A percentile compares a stretch with the other conserved stretches of the same genome.
These are phyloP conservation scores for Fusarium protoensiforme DNA, from an alignment of 2,329 filamentous ascomycete genomes.

Conservation along the genomic window DNA sequence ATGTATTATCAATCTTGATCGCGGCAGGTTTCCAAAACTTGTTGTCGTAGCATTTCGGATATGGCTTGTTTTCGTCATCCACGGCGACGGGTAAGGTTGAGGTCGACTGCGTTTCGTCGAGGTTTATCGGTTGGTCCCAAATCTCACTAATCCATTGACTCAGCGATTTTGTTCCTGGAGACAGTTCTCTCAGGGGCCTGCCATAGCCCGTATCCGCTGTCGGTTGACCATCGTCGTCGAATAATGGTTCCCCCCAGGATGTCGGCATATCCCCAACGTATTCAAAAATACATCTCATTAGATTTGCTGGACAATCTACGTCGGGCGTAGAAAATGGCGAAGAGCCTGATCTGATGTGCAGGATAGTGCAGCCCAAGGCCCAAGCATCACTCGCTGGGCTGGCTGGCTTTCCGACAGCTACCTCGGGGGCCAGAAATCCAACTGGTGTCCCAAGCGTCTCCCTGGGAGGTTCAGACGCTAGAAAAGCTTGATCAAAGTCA, in stretches of 20 bases:
- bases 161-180: background rate
- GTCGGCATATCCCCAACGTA: conserved; percentile 10
- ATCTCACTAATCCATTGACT: conserved; percentile 3
- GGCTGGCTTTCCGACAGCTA: background rate
- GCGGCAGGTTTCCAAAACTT: conserved; percentile 23
- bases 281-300: conserved; percentile 6
- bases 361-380: conserved; percentile 15
- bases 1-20: conserved; percentile 1
- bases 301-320: conserved; percentile 3
- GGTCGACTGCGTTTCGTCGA: background rate
- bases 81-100: background rate
- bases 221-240: conserved; percentile 7
- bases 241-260: conserved; percentile 15
- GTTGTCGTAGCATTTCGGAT: conserved; percentile 7
- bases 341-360: conserved; percentile 8
- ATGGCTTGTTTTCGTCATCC: background rate
- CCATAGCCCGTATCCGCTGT: conserved; percentile 2
- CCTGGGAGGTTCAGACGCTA: accelerated
- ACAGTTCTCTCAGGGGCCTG: background rate
- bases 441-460: background rate
- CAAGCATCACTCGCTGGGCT: conserved; percentile 23
- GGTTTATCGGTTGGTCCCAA: conserved; percentile 9
- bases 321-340: conserved; percentile 10
- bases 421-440: background rate
- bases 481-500: conserved; percentile 3